phyloP scores from a whole-genome alignment of 805 yeast genomes.

The Groenewaldozyma tartarivorans region DNA sequence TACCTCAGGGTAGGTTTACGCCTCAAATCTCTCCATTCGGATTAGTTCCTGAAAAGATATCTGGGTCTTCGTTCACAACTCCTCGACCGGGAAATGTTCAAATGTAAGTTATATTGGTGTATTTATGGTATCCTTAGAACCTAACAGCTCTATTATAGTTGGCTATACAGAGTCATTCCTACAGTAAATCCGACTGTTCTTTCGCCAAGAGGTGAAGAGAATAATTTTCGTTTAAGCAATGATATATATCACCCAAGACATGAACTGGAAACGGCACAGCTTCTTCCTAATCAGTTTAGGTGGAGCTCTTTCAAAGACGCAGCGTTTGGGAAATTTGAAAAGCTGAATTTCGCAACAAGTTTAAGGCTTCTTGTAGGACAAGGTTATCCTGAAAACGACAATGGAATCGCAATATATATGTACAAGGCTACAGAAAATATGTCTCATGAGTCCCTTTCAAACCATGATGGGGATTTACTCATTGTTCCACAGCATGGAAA shows the following conservation, averaged over 20 bases:
- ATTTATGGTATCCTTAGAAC: not conserved
- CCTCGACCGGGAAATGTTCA: not conserved
- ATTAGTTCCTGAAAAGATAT: not conserved
- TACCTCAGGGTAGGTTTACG: not conserved
- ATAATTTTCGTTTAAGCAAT: not conserved
- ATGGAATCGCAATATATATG: conserved; percentile 16
- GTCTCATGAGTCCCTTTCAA: conserved; percentile 15
- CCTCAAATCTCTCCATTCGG: not conserved
- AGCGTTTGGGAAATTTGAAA: conserved; percentile 1
- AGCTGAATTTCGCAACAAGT: conserved; percentile 12
- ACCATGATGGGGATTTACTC: conserved; percentile 19
- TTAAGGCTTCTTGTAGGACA: conserved; percentile 16
- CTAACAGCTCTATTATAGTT: too few relatives aligned
- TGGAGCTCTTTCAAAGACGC: conserved; percentile 15
- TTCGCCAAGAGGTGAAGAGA: not conserved
- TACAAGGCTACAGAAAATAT: conserved; percentile 15
- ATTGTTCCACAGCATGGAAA: conserved; percentile 20
- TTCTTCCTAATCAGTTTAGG: conserved; percentile 16
- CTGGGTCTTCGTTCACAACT: not conserved
- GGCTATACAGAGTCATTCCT: not conserved
- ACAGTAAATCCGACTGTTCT: not conserved
- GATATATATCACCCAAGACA: not conserved
- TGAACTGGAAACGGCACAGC: not conserved
- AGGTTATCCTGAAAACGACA: conserved; percentile 12
- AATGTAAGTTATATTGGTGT: not conserved